Evolutionary conservation across 441 rosid species (phyloP), one percentile per base, ranked within the genome.

Genomic region (Monsonia emarginata): DNA sequence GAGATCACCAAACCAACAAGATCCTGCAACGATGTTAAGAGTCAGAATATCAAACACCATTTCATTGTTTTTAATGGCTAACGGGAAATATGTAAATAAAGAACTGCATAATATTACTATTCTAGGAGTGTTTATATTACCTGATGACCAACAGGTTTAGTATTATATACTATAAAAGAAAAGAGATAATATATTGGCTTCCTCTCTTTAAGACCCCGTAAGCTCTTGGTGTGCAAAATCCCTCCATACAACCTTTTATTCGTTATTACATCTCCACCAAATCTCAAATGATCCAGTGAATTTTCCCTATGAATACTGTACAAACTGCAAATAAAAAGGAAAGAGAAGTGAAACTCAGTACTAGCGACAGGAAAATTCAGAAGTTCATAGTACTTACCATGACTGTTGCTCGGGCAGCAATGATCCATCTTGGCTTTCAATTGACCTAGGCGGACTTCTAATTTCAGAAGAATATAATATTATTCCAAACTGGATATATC

Each of bases 101-200:
- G 11, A 73, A 73, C 30, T 22, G 27, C 26, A 54, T 4, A 24
- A 25, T 44, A 65, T 50, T 31, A 61, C 62, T 62, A 73, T 63
- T 62, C 65, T 61, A 50, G 28, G 58, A 28, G 10, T 42, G 60
- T 60, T 40, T 2, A 56, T 6, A 56, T 40, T 81, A 95, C 99
- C 98, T 92, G 99, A 78, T 87, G 99, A 79, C 98, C 99, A 78
- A 90, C 94, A 66, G 99, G 99, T 86, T 90, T 95, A 9, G 97
- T 88, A 72, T 95, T 95, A 76, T 90, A 96, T 67, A 92, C 88
- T 73, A 92, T 68, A 70, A 88, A 88, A 80, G 98, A 90, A 88
- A 92, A 89, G 78, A 82, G 76, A 72, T 76, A 92, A 86, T 90
- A 88, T 78, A 86, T 60, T 77, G 89, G 90, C 86, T 89, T 88